Evolutionary conservation across 495 filamentous ascomycete species (phyloP).

Genomic region (Collariella sp.): DNA sequence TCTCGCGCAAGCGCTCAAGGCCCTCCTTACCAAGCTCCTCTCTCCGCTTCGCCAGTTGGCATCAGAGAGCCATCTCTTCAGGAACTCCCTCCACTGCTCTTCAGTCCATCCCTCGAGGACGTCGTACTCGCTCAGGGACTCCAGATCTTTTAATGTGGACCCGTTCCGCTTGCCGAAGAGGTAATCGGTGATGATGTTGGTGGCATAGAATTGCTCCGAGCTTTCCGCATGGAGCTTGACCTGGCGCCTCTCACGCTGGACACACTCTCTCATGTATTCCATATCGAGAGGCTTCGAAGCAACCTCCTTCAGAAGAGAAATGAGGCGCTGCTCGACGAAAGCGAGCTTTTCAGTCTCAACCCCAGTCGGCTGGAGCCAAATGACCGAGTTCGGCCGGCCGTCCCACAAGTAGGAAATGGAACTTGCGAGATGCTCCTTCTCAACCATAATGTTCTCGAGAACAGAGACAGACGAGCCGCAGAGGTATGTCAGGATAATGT

Average conservation of each 20-base stretch:
- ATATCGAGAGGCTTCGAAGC: constrained; percentile 76
- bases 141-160: constrained; percentile 62
- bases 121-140: constrained; percentile 64
- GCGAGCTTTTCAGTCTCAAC: constrained; percentile 80
- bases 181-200: constrained; percentile 79
- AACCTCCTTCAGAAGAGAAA: constrained; percentile 72
- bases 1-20: constrained; percentile 61
- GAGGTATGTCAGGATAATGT: constrained; percentile 72
- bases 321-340: constrained; percentile 75
- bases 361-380: constrained; percentile 72
- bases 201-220: constrained; percentile 64
- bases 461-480: constrained; percentile 87
- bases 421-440: constrained; percentile 86
- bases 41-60: constrained; percentile 53
- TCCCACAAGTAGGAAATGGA: constrained; percentile 69
- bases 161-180: constrained; percentile 83
- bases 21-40: constrained; percentile 43
- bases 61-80: constrained; percentile 77
- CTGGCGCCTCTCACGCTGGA: constrained; percentile 66
- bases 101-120: constrained; percentile 71
- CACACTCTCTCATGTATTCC: constrained; percentile 77
- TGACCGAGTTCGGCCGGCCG: constrained; percentile 66
- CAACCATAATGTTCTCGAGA: constrained; percentile 84
- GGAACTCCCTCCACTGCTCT: constrained; percentile 68
- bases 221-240: constrained; percentile 72